Conservation (phyloP, 768 basidiomycete species). For the Hygrophoropsis aurantiaca region DNA sequence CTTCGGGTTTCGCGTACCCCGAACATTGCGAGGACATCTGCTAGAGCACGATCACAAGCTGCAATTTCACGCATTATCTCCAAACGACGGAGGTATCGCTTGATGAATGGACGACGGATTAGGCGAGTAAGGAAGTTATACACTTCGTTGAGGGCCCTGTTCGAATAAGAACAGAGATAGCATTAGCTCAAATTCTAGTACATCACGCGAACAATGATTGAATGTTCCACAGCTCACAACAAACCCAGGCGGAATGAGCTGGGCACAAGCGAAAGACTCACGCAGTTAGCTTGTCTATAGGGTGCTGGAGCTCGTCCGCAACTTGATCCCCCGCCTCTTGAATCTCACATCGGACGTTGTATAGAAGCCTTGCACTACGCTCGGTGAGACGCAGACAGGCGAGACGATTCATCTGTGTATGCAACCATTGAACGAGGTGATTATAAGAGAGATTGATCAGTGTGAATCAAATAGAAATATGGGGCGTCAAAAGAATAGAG, state of each 20-base stretch:
- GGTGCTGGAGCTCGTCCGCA: constrained; percentile 46
- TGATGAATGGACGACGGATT: constrained; percentile 67
- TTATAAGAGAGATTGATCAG: no score
- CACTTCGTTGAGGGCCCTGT: constrained; percentile 45
- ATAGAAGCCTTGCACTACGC: constrained; percentile 66
- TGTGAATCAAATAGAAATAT: no score
- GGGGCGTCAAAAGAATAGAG: no score
- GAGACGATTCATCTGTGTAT: constrained; percentile 59
- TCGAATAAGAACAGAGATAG: background rate
- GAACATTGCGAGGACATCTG: constrained; percentile 58
- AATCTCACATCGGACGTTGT: constrained; percentile 64
- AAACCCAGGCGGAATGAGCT: no score
- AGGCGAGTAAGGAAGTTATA: constrained; percentile 57
- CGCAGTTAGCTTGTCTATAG: constrained; percentile 54
- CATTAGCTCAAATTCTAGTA: no score
- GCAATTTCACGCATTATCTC: constrained; percentile 58
- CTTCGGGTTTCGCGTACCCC: constrained; percentile 41
- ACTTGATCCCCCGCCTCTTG: constrained; percentile 54
- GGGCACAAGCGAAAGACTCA: constrained; percentile 26
- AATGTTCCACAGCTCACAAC: no score
- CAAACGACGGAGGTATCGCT: constrained; percentile 73
- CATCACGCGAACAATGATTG: no score
- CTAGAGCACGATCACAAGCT: constrained; percentile 51
- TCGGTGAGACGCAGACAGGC: constrained; percentile 71
- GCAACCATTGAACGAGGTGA: no score